Base-by-base conservation (phyloP, 2,329 filamentous ascomycete species). In the Phyllosticta citrichinensis region DNA sequence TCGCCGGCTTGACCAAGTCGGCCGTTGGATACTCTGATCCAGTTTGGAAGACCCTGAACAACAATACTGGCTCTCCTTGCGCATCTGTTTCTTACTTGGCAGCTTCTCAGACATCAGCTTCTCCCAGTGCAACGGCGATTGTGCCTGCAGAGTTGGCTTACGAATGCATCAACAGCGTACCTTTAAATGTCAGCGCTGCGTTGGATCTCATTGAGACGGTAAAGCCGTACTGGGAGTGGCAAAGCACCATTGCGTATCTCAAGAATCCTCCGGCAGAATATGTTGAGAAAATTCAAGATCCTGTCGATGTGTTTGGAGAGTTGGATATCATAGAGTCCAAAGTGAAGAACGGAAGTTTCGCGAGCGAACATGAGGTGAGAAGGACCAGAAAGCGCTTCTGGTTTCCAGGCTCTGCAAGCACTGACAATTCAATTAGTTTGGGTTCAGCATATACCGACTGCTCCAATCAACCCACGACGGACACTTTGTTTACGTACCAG, bases 381-480 rank as follows among this genome's bases (percentile, higher is more conserved):
- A 22, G 17, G 2, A 10, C 25, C 5, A 24, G 3, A 4, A 30
- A 3, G 12, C 2, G 2, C 4, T 30, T 47, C 27, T 2, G 5
- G 12, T 17, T 11, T 51, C 17, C 4, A n/a, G 3, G 47, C 19
- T 51, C 2, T 51, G 5, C 20, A 12, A 56, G 9, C 9, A 3
- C 52, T 10, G 19, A 5, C 6, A 5, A 6, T 30, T 30, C 47
- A 20, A 51, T 12, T 33, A 65, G 19, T 80, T 79, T 63, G 77
- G 76, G 10, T 75, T 69, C 64, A 81, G 81, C 27, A 74, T 89
- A 2, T 80, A 81, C 61, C 71, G 76, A 40, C 70, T 83, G 14
- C 77, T 86, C 55, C 75, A 76, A 20, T 76, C 77, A 1, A 81
- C 82, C 1, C 84, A 88, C 65, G 86, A 89, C 68, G 84, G 85